Evolutionary conservation across 306 rosid species (phyloP).

Genomic region (Malus orientalis): DNA sequence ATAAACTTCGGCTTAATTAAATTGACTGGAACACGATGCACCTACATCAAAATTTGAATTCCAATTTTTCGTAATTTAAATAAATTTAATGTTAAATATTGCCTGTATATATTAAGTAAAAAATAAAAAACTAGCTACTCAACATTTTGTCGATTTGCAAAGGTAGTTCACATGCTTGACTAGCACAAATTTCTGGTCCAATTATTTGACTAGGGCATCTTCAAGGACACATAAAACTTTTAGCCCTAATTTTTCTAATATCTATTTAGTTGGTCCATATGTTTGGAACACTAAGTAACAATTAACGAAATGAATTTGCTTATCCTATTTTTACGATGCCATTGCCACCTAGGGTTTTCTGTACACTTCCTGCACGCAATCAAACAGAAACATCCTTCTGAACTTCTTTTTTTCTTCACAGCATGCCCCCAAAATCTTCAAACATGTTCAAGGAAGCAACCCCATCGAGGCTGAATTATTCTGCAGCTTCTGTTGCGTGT

Average conservation of each 20-base stretch:
- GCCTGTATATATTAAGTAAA: neutral
- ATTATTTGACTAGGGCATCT: neutral
- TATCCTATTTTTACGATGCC: neutral
- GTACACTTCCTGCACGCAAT: slow-evolving; percentile 2
- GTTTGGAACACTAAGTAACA: neutral
- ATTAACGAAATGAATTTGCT: neutral
- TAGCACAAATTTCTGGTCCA: neutral
- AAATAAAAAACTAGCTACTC: neutral
- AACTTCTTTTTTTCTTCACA: neutral
- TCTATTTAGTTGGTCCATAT: neutral
- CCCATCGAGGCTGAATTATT: neutral
- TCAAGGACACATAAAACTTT: neutral
- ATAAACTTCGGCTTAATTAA: neutral
- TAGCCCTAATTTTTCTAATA: neutral
- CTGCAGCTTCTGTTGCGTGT: neutral
- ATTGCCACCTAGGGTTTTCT: neutral
- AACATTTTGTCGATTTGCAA: neutral
- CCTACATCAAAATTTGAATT: neutral
- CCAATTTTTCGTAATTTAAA: neutral
- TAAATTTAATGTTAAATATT: too few species aligned
- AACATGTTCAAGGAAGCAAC: neutral
- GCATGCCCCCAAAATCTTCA: neutral
- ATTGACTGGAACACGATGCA: neutral
- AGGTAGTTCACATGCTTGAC: neutral
- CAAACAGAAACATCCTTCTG: neutral